Conservation (phyloP, 225 moss, liverwort and hornwort species). For the Asterella californica region DNA sequence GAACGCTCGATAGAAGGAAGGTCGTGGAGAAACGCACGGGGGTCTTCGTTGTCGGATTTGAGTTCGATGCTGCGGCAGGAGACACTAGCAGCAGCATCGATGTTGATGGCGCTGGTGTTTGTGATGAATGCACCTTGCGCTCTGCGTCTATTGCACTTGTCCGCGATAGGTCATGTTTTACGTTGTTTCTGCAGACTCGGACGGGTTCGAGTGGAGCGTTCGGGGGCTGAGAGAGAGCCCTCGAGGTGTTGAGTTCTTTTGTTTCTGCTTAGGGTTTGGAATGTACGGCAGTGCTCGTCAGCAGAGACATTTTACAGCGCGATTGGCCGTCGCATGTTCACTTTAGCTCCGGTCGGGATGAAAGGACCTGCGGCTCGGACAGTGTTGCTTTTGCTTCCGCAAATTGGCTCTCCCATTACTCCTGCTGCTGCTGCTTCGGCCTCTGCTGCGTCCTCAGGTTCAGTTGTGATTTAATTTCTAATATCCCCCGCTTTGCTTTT, state of each 20-base stretch:
- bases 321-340: constrained; percentile 2
- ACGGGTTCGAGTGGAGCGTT: neutral
- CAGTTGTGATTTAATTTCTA: neutral
- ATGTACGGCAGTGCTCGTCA: neutral
- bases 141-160: neutral
- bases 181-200: neutral
- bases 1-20: constrained; percentile 9
- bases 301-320: neutral
- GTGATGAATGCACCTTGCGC: neutral
- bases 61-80: constrained; percentile 1
- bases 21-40: neutral
- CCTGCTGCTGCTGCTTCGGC: neutral
- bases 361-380: constrained; percentile 53
- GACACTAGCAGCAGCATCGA: neutral
- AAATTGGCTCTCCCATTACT: constrained; percentile 23
- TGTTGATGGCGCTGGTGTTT: neutral
- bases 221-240: neutral
- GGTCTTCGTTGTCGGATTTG: neutral
- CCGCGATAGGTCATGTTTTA: neutral
- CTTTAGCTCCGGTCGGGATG: constrained; percentile 6
- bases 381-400: constrained; percentile 52
- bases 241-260: neutral
- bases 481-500: neutral
- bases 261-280: constrained; percentile 3
- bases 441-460: neutral